Conservation (phyloP, 805 yeast genomes). For the Starmera amethionina region DNA sequence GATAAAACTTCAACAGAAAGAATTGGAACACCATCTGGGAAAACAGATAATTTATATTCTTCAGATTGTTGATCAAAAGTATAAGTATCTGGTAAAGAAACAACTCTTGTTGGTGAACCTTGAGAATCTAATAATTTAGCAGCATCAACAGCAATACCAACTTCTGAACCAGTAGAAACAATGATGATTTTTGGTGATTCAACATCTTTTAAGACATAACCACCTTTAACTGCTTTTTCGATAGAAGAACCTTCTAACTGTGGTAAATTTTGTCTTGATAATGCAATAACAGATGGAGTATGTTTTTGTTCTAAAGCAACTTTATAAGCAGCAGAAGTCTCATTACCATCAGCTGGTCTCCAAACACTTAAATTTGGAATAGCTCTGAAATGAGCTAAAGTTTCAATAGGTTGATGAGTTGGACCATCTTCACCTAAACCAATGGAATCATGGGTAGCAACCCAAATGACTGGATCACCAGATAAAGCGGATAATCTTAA, state of each 20-base stretch:
- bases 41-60: slow-evolving; percentile 74
- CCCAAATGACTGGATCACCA: slow-evolving; percentile 78
- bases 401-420: slow-evolving; percentile 88
- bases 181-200: slow-evolving; percentile 63
- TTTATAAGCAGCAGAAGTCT: slow-evolving; percentile 74
- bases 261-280: slow-evolving; percentile 82
- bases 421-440: slow-evolving; percentile 94
- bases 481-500: slow-evolving; percentile 77
- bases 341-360: slow-evolving; percentile 95
- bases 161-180: slow-evolving; percentile 91
- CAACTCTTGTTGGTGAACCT: slow-evolving; percentile 73
- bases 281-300: slow-evolving; percentile 69
- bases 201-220: slow-evolving; percentile 62
- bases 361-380: slow-evolving; percentile 73
- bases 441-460: slow-evolving; percentile 84
- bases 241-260: slow-evolving; percentile 88
- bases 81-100: slow-evolving; percentile 86
- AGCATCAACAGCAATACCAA: slow-evolving; percentile 71
- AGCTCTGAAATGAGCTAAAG: slow-evolving; percentile 81
- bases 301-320: slow-evolving; percentile 48
- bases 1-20: slow-evolving; percentile 90
- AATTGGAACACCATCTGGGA: slow-evolving; percentile 93
- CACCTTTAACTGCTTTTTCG: slow-evolving; percentile 93
- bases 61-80: slow-evolving; percentile 78
- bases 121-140: slow-evolving; percentile 55